phyloP scores from a whole-genome alignment of 495 filamentous ascomycete species.

The Bathelium albidoporum region DNA sequence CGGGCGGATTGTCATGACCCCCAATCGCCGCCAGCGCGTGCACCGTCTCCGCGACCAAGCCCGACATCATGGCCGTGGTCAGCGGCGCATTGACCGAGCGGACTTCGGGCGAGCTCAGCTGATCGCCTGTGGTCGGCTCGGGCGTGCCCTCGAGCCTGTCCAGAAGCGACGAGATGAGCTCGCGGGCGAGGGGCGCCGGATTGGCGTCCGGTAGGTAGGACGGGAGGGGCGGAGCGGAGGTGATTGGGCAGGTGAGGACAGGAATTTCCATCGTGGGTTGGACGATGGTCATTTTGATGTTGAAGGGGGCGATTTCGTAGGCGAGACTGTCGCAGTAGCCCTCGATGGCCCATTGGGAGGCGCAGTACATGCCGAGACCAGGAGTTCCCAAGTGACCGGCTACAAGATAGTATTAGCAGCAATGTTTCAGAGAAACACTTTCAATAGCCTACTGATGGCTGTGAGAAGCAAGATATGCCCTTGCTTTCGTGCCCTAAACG shows the following conservation, averaged over 20 bases:
- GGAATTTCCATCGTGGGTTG: constrained; percentile 81
- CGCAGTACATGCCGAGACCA: constrained; percentile 80
- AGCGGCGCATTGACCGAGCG: constrained; percentile 63
- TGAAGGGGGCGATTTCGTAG: constrained; percentile 96
- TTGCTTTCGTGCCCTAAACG: constrained; percentile 62
- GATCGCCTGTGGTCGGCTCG: constrained; percentile 33
- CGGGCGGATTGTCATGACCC: constrained; percentile 90
- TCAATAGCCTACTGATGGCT: constrained; percentile 53
- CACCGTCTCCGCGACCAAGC: constrained; percentile 79
- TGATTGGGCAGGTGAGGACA: constrained; percentile 75
- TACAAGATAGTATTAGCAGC: constrained; percentile 26
- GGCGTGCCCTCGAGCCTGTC: constrained; percentile 35
- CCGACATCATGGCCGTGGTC: constrained; percentile 50
- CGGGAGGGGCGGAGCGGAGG: constrained; percentile 63
- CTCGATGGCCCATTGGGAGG: constrained; percentile 89
- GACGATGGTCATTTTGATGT: constrained; percentile 89
- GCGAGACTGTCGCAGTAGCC: constrained; percentile 95
- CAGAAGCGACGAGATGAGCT: constrained; percentile 67
- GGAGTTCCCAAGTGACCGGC: constrained; percentile 86
- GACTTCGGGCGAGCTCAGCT: constrained; percentile 41
- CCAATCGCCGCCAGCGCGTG: constrained; percentile 83
- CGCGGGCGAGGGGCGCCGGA: constrained; percentile 67
- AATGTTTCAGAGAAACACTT: too few relatives aligned
- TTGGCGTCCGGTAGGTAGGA: constrained; percentile 65
- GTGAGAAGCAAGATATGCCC: constrained; percentile 88